Conservation (phyloP, 2,329 filamentous ascomycete species). For the Cryphonectria parasitica region DNA sequence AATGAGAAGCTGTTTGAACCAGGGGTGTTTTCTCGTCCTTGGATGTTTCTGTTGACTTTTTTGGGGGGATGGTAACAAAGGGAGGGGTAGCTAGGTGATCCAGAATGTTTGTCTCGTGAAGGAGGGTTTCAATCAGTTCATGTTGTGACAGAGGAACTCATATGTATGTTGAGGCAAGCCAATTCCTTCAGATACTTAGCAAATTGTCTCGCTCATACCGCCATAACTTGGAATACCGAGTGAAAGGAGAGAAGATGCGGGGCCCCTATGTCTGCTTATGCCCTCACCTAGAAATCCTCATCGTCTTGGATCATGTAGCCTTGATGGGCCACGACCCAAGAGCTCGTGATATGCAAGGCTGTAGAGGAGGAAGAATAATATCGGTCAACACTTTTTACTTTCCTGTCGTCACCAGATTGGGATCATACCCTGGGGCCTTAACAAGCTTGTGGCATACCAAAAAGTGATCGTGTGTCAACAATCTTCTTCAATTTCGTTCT, state of each 20-base stretch:
- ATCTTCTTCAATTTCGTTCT: neutral
- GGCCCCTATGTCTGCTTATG: no score
- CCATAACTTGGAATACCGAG: neutral
- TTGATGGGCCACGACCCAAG: no score
- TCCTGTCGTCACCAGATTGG: neutral
- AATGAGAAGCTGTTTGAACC: neutral
- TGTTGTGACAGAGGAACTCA: no score
- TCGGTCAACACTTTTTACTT: neutral
- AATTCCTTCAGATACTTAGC: neutral
- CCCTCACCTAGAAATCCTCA: no score
- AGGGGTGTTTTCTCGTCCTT: neutral
- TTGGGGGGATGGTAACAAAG: no score
- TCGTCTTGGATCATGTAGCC: no score
- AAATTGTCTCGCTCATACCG: neutral
- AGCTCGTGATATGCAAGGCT: neutral
- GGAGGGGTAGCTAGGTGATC: no score
- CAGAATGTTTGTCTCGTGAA: neutral
- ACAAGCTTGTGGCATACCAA: neutral
- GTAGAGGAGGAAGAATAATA: no score
- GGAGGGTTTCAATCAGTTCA: neutral
- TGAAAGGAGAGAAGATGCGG: neutral
- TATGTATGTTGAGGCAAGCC: neutral
- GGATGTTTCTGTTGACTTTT: no score
- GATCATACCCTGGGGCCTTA: neutral
- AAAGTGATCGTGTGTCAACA: neutral